phyloP scores from a whole-genome alignment of 768 basidiomycete genomes.

The Mycena polygramma region DNA sequence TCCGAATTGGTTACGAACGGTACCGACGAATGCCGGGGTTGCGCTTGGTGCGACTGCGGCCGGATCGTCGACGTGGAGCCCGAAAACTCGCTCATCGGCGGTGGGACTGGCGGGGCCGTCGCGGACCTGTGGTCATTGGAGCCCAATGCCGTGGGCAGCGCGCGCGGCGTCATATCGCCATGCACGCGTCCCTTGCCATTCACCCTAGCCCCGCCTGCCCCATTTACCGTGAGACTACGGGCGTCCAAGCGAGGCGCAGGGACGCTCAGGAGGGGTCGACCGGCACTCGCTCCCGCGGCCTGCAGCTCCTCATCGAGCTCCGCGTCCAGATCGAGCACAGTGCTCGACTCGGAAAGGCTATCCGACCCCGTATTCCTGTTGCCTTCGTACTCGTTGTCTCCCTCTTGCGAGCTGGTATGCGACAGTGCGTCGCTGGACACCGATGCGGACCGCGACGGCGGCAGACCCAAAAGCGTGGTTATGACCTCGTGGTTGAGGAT shows the following conservation, averaged over 20 bases:
- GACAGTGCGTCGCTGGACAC: slow-evolving; percentile 54
- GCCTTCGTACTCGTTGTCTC: slow-evolving; percentile 67
- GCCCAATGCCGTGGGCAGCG: slow-evolving; percentile 46
- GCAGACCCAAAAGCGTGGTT: slow-evolving; percentile 71
- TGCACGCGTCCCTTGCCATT: slow-evolving; percentile 46
- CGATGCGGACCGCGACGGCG: slow-evolving; percentile 56
- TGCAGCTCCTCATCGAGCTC: slow-evolving; percentile 45
- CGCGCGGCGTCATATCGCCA: slow-evolving; percentile 76
- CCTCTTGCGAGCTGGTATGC: slow-evolving; percentile 64
- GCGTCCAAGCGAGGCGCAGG: slow-evolving; percentile 16
- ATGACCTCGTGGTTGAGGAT: slow-evolving; percentile 81
- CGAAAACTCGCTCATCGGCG: slow-evolving; percentile 19
- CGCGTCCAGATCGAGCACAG: slow-evolving; percentile 53
- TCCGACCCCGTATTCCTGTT: slow-evolving; percentile 44
- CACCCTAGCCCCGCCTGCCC: slow-evolving; percentile 12
- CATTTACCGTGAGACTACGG: slow-evolving; percentile 13
- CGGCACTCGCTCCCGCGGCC: slow-evolving; percentile 47
- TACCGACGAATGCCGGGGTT: slow-evolving; percentile 43
- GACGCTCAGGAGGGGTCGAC: slow-evolving; percentile 49
- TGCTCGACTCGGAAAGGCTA: slow-evolving; percentile 57
- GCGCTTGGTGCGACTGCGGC: neutral
- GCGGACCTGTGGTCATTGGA: slow-evolving; percentile 16
- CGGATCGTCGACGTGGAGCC: slow-evolving; percentile 26
- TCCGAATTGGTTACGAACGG: slow-evolving; percentile 77
- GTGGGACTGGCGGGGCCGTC: slow-evolving; percentile 9